These are phyloP conservation scores for Plasmodium vinckei DNA, from an alignment of 169 alveolate species.

Conservation along the genomic window DNA sequence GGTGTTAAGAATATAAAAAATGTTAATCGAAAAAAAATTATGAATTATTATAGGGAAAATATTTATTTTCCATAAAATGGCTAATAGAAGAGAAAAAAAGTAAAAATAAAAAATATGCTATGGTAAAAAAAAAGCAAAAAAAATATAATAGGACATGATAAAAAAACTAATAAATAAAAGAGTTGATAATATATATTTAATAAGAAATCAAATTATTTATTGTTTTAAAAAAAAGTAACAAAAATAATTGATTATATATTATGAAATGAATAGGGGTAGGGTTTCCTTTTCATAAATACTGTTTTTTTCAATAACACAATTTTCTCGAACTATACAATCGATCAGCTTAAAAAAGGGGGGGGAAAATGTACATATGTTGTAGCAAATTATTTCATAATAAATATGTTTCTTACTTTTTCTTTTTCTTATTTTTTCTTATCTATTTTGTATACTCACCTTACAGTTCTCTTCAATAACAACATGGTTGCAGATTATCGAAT, in stretches of 20 bases:
- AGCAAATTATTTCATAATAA: too few relatives aligned
- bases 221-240: conserved; percentile 12
- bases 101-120: too few relatives aligned
- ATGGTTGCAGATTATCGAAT: conserved; percentile 77
- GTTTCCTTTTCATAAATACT: conserved; percentile 62
- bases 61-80: too few relatives aligned
- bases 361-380: background rate
- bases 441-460: conserved; percentile 63
- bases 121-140: too few relatives aligned
- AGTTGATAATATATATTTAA: too few relatives aligned
- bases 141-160: too few relatives aligned
- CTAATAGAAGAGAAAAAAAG: too few relatives aligned
- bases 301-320: conserved; percentile 39
- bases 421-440: background rate
- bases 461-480: conserved; percentile 78
- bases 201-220: too few relatives aligned
- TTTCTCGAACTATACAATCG: conserved; percentile 54
- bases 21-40: too few relatives aligned
- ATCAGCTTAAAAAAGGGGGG: conserved; percentile 15
- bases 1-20: too few relatives aligned
- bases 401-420: background rate
- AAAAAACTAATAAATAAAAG: too few relatives aligned
- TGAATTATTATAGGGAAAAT: too few relatives aligned
- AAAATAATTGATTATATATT: background rate
- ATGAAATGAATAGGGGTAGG: conserved; percentile 47